phyloP scores from a whole-genome alignment of 192 early-diverging fungal genomes.

The Dispira simplex region DNA sequence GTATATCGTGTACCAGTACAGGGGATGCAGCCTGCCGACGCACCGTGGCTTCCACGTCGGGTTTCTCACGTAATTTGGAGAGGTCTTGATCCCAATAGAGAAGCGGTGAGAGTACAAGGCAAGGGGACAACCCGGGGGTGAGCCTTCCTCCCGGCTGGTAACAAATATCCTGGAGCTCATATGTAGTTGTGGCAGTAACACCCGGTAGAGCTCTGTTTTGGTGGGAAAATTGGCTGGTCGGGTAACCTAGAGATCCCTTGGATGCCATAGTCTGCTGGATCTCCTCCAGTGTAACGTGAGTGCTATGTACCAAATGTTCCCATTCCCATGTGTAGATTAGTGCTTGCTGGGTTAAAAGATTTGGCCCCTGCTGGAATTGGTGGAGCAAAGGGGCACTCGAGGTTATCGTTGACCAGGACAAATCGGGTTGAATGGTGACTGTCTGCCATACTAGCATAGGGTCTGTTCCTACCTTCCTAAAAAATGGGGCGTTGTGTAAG shows the following conservation, averaged over 20 bases:
- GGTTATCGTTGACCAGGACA: neutral
- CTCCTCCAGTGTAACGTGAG: neutral
- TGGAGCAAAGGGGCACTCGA: no score
- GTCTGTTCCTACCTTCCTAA: neutral
- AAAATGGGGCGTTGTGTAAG: conserved; percentile 4
- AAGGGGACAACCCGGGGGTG: neutral
- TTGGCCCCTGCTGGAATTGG: no score
- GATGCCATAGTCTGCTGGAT: neutral
- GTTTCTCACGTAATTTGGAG: neutral
- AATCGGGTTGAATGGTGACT: neutral
- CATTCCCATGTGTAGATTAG: neutral
- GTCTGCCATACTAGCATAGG: conserved; percentile 13
- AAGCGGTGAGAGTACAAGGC: conserved; percentile 1
- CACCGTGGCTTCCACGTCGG: conserved; percentile 1
- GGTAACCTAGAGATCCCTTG: no score
- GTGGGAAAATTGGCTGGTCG: no score
- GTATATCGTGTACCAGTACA: neutral
- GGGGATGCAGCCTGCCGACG: neutral
- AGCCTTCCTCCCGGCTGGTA: neutral
- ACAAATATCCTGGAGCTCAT: conserved; percentile 4
- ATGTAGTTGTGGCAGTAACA: neutral
- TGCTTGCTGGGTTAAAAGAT: no score
- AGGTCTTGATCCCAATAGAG: conserved; percentile 7
- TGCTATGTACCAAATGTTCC: conserved; percentile 2
- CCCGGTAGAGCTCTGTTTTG: neutral